Conservation (phyloP, 2,329 filamentous ascomycete genomes). For the Claviceps purpurea region DNA sequence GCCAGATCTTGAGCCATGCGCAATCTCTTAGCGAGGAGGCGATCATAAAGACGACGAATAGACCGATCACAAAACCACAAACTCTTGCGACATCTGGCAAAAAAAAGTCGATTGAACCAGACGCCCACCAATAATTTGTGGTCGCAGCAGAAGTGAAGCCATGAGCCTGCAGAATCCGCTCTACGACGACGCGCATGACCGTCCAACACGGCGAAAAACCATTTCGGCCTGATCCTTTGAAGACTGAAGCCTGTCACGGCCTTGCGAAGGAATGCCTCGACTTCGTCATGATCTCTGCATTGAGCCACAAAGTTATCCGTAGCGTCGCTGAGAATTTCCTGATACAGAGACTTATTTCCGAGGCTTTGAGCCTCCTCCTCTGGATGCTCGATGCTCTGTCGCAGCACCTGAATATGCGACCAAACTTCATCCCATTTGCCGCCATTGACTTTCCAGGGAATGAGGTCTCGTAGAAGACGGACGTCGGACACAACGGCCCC, state of each 20-base stretch:
- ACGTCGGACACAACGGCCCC: constrained; percentile 12
- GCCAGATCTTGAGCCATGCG: constrained; percentile 18
- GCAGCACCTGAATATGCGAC: constrained; percentile 12
- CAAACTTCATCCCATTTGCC: constrained; percentile 15
- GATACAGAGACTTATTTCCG: constrained; percentile 9
- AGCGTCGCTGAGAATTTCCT: constrained; percentile 15
- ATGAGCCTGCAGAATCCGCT: constrained; percentile 14
- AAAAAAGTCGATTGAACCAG: constrained; percentile 16
- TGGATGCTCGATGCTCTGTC: background rate
- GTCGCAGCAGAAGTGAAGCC: constrained; percentile 20
- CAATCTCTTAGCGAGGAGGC: constrained; percentile 4
- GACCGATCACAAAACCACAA: constrained; percentile 20
- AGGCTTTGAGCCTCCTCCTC: constrained; percentile 9
- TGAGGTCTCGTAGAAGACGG: constrained; percentile 15
- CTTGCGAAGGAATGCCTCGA: constrained; percentile 17
- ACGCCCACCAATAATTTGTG: constrained; percentile 16
- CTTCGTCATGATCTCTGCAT: constrained; percentile 12
- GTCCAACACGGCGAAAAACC: constrained; percentile 19
- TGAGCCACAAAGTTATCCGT: constrained; percentile 21
- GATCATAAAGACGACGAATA: constrained; percentile 5
- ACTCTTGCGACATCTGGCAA: constrained; percentile 18
- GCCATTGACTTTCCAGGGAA: constrained; percentile 15
- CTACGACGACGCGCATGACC: constrained; percentile 17
- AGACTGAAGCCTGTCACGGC: constrained; percentile 15
- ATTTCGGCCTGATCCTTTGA: constrained; percentile 12